These are phyloP conservation scores for Echites panduratus DNA, from an alignment of 257 asterid genomes.

Conservation along the genomic window DNA sequence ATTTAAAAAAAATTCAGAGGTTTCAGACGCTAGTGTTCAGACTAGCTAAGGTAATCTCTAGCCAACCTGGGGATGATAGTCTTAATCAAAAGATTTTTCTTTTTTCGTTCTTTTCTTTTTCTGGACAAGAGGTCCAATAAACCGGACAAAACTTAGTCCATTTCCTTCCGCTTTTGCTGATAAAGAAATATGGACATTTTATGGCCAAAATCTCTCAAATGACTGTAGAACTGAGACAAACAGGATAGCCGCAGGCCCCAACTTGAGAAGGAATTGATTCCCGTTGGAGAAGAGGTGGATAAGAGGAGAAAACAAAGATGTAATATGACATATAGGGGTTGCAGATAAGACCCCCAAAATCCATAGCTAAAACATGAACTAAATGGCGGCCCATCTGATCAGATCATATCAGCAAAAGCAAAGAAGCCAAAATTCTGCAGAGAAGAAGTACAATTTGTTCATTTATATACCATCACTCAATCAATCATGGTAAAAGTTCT, in stretches of 20 bases:
- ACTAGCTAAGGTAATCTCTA: conserved; percentile 34
- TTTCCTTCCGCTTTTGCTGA: too few relatives aligned
- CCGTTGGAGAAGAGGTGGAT: too few relatives aligned
- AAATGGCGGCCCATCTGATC: conserved; percentile 79
- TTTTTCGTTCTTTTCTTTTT: too few relatives aligned
- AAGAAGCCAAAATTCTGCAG: conserved; percentile 15
- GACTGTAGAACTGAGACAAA: too few relatives aligned
- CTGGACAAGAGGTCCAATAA: conserved; percentile 7
- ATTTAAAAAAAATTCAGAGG: conserved; percentile 26
- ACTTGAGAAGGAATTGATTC: too few relatives aligned
- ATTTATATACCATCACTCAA: conserved; percentile 36
- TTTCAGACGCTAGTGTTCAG: conserved; percentile 54
- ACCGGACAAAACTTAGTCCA: conserved; percentile 29
- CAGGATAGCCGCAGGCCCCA: too few relatives aligned
- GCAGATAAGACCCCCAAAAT: neutral
- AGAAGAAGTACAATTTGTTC: conserved; percentile 27
- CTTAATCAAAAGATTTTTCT: neutral
- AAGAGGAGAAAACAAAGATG: too few relatives aligned
- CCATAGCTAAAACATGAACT: conserved; percentile 14
- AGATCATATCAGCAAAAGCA: conserved; percentile 40
- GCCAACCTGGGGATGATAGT: conserved; percentile 12
- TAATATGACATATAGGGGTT: conserved; percentile 6
- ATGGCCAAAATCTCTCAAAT: too few relatives aligned
- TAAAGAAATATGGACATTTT: too few relatives aligned
- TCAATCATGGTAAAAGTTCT: conserved; percentile 55